These are phyloP conservation scores for Diplodia mutila DNA, from an alignment of 2,329 filamentous ascomycete species.

Conservation along the genomic window DNA sequence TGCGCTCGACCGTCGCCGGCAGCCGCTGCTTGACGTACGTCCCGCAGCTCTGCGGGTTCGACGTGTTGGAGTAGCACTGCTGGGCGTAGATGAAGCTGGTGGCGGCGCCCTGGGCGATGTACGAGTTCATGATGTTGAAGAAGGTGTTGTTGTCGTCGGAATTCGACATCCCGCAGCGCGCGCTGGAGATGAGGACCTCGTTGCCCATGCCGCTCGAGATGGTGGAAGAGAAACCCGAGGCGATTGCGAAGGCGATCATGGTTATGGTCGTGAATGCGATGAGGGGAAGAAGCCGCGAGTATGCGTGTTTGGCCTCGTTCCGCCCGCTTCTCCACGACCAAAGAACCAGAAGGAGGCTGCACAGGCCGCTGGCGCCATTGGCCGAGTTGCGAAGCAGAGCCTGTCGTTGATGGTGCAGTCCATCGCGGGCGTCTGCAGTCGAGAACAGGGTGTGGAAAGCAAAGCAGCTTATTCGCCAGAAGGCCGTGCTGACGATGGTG, in stretches of 20 bases:
- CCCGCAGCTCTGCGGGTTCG: no score
- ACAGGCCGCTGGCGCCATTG: conserved; percentile 12
- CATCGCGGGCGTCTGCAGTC: conserved; percentile 29
- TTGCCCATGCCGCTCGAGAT: conserved; percentile 19
- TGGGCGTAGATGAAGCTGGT: no score
- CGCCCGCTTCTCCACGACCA: not conserved
- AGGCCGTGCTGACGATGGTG: conserved; percentile 29
- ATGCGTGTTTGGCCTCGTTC: not conserved
- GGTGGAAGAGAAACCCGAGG: conserved; percentile 25
- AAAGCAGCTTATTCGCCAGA: conserved; percentile 34
- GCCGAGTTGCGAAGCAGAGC: conserved; percentile 26
- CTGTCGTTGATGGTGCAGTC: conserved; percentile 33
- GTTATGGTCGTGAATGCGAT: not conserved
- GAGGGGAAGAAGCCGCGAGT: not conserved
- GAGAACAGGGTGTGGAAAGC: conserved; percentile 30
- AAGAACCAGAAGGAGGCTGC: not conserved
- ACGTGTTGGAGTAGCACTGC: no score
- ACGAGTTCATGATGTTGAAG: no score
- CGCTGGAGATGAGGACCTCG: conserved; percentile 24
- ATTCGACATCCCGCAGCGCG: no score
- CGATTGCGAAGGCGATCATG: conserved; percentile 14
- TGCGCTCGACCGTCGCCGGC: no score
- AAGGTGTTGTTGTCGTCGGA: no score
- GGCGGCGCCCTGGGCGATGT: no score
- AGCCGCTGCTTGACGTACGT: no score